Base-by-base conservation (phyloP, 768 basidiomycete species). In the Ramaria sp. region DNA sequence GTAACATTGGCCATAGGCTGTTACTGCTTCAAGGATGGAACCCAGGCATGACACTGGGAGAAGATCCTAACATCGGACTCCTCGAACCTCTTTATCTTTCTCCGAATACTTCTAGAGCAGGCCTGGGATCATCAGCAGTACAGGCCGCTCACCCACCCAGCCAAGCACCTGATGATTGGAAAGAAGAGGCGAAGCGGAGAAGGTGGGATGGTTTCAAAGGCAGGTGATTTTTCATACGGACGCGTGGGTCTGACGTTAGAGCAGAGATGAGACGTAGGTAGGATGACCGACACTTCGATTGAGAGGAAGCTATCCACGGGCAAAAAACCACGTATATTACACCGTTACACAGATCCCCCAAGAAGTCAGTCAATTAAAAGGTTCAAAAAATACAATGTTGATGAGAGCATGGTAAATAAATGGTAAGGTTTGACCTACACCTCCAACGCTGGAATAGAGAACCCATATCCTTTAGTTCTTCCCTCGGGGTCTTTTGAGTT, bases 1-100 rank as follows among this genome's bases (percentile, higher is more conserved):
- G 73, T 17, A 90, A 88, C 63, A 70, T 89, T 53, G 89, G 88
- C 0, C 81, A 86, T 63, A 75, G 72, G 38, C 70, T 91, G 31
- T 72, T 90, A 0, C 71, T 82, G 66, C 84, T 82, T 65, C 86
- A 86, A 67, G 88, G 88, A 1, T 91, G 88, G 89, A 71, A 73
- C 17, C 87, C 85, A 9, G 88, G 87, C 0, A 69, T 75, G 22
- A 71, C 76, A 3, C 73, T 86, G 17, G 71, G 65, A 37, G 51
- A 54, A 33, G 58, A 61, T 20, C 51, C 51, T 9, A 51, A 73
- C 37, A 67, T 63, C 47, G 76, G 75, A 15, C 67, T 83, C 15
- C 68, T 80, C n/a, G 81, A 79, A 27, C 86, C 86, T 1, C 67
- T 87, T 6, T 72, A 80, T 61, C 70, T 80, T 5, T 75, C 66